Base-by-base conservation (phyloP, 345 rosid species). In the Camelina hispida region DNA sequence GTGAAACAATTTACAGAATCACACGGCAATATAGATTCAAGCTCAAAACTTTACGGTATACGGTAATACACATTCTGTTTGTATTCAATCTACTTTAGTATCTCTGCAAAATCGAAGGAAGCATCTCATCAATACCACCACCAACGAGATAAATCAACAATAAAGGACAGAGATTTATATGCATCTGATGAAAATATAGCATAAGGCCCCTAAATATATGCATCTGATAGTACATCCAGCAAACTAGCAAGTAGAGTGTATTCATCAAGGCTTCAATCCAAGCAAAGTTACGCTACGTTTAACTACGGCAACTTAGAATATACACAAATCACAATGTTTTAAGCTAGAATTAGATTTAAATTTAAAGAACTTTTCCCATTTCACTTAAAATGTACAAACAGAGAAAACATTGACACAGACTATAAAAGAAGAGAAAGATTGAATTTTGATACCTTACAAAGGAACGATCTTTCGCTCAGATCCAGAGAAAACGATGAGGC, bases 21-120 rank as follows among this genome's bases (percentile, higher is more conserved):
- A 93, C 95, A 80, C 90, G 87, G 87, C 96, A 93, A 76, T 89
- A 86, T 6, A 93, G 83, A 82, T 88, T 90, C 86, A 89, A 78
- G 68, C 72, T 72, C 68, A 83, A 77, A 67, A 85, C 88, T 82
- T 82, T 89, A 62, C 86, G 86, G 67, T 78, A 82, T 60, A 85
- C 82, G 59, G 83, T 87, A 81, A 88, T 83, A 83, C 81, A 83
- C 98, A 93, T 93, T 44, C 66, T 89, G 90, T 14, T 14, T 40
- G 25, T 25, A 57, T 16, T 55, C 78, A 73, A 44, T 62, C 69
- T 55, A 69, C 38, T 38, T 30, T 66, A 20, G 67, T 48, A 72
- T 78, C 77, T 66, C 68, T 60, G 20, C 68, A 72, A 53, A 70
- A 71, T 10, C 37, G 7, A 32, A 72, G 4, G 8, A 72, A 72